Evolutionary conservation across 768 basidiomycete genomes (phyloP).

Genomic region (Nidularia pulvinata): DNA sequence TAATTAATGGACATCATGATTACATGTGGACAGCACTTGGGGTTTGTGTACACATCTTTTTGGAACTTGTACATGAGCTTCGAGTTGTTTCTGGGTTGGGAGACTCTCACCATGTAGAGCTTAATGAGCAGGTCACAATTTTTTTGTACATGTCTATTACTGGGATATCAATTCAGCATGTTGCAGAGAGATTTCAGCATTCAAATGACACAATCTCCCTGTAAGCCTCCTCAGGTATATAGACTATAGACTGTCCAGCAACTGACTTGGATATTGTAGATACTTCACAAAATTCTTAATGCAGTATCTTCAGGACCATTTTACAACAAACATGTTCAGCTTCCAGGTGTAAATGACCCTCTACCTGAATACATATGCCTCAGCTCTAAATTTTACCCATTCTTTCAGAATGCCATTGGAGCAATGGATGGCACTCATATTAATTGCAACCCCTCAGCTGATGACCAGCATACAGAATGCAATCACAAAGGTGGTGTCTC

Average conservation of each 20-base stretch:
- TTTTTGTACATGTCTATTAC: constrained; percentile 19
- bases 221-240: constrained; percentile 8
- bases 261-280: background rate
- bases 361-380: constrained; percentile 10
- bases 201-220: constrained; percentile 22
- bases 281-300: constrained; percentile 7
- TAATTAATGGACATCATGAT: constrained; percentile 1
- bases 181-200: constrained; percentile 21
- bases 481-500: constrained; percentile 25
- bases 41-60: constrained; percentile 9
- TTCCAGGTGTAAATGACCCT: constrained; percentile 12
- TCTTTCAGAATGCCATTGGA: constrained; percentile 23
- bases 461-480: constrained; percentile 3
- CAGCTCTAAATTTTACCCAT: constrained; percentile 26
- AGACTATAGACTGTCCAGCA: background rate
- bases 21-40: constrained; percentile 12
- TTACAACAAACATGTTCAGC: constrained; percentile 8
- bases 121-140: constrained; percentile 16
- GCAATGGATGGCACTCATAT: constrained; percentile 27
- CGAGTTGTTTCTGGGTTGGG: background rate
- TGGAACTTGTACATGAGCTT: background rate
- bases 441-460: constrained; percentile 6
- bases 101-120: constrained; percentile 2
- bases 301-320: constrained; percentile 9
- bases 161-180: constrained; percentile 9